Conservation (phyloP, 2,329 filamentous ascomycete species). For the Botrytis fragariae region DNA sequence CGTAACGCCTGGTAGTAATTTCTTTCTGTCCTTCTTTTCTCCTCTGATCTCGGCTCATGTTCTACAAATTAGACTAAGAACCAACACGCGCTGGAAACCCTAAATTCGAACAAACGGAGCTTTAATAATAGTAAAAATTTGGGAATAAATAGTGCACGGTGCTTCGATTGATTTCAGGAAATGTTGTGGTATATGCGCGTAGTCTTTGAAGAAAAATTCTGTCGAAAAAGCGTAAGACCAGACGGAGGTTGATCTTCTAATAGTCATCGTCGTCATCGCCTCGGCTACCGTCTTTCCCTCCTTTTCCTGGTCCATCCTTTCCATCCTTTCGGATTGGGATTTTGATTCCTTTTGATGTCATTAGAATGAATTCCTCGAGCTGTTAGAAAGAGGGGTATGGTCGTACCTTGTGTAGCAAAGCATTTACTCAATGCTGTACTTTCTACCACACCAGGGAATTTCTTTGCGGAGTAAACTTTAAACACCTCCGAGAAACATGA, state of each 20-base stretch:
- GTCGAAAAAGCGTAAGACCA: neutral
- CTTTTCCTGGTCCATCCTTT: slow-evolving; percentile 63
- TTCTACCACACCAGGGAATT: slow-evolving; percentile 96
- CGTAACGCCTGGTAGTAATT: neutral
- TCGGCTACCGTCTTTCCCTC: slow-evolving; percentile 32
- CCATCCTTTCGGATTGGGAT: slow-evolving; percentile 93
- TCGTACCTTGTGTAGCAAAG: slow-evolving; percentile 91
- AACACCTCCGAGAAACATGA: slow-evolving; percentile 85
- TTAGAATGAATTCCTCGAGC: neutral
- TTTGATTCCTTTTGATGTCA: slow-evolving; percentile 10
- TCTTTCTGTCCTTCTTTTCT: neutral
- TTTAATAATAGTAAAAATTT: neutral
- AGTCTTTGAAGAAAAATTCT: neutral
- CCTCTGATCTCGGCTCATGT: neutral
- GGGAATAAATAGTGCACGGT: neutral
- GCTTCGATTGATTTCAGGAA: neutral
- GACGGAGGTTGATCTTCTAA: neutral
- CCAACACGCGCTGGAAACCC: neutral
- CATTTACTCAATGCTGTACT: slow-evolving; percentile 87
- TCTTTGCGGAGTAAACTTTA: slow-evolving; percentile 94
- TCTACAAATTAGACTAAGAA: neutral
- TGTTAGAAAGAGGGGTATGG: neutral
- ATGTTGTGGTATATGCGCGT: neutral
- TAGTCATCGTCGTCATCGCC: slow-evolving; percentile 32
- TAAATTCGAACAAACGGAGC: neutral